Base-by-base conservation (phyloP, 257 asterid species). In the Sherardia arvensis region DNA sequence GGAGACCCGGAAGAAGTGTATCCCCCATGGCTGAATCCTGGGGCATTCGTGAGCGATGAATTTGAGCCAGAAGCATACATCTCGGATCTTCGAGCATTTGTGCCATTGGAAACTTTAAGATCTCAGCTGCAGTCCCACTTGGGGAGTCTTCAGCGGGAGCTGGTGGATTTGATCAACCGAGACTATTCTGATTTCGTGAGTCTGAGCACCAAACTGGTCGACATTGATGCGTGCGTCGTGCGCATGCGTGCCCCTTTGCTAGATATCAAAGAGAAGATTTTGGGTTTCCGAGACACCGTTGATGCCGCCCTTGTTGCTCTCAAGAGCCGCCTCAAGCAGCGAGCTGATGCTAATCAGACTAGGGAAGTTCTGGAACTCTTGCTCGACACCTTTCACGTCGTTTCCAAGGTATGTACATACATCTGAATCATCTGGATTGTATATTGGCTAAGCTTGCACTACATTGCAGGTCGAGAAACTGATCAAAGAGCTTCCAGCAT, bases 221-320 rank as follows among this genome's bases (percentile, higher is more conserved):
- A 93, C 67, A 91, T 93, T 59, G 97, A 90, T 47, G 84, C 85
- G 20, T 87, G 89, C 43, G 95, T 92, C 6, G 96, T 92, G 22
- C 90, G 99, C 49, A 92, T 92, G 99, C 83, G 96, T 53, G 96
- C 97, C 28, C 99, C 97, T 20, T 70, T 92, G 65, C 76, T 87
- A n/a, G 99, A 92, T 81, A 81, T 89, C 74, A 85, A 86, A 65
- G 96, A 89, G 81, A 92, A 87, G 86, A 89, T 92, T 48, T 67
- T 80, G 69, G 69, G 81, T 1, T 89, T 87, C 65, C 94, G 97
- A 2, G 74, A 73, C 20, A 80, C 95, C 0, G 87, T 92, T 17
- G 96, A 85, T 18, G 72, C 73, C 45, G 87, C 97, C 15, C 74
- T 92, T 66, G 80, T 79, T 21, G 93, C 94, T 51, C 68, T 92